phyloP scores from a whole-genome alignment of 768 basidiomycete genomes.

The Filobasidium floriforme region DNA sequence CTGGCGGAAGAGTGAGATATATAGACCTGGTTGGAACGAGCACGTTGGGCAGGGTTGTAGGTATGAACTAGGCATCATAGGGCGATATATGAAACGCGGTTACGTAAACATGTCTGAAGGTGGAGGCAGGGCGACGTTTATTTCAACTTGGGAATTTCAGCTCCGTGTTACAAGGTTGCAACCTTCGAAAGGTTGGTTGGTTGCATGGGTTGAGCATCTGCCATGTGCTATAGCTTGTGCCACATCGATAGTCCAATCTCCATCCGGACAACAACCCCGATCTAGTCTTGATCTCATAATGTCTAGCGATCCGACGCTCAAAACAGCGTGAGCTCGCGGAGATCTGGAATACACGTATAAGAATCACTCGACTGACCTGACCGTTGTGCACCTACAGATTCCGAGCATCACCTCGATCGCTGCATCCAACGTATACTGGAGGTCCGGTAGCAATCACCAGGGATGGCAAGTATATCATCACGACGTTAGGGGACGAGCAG shows the following conservation, averaged over 20 bases:
- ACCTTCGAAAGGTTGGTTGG: too few species aligned
- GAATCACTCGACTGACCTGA: too few species aligned
- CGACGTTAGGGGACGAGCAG: conserved; percentile 72
- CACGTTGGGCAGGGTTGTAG: conserved; percentile 17
- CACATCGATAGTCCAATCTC: background rate
- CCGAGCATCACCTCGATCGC: conserved; percentile 40
- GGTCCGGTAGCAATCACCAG: conserved; percentile 73
- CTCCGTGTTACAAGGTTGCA: too few species aligned
- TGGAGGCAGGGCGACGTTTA: too few species aligned
- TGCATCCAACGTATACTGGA: conserved; percentile 71
- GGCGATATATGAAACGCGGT: too few species aligned
- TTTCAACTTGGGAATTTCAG: too few species aligned
- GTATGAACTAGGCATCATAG: conserved; percentile 22
- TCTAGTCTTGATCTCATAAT: background rate
- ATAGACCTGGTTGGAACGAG: conserved; percentile 7
- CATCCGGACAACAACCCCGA: background rate
- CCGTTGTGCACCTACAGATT: conserved; percentile 18
- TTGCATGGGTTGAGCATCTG: too few species aligned
- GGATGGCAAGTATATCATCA: conserved; percentile 72
- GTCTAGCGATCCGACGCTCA: background rate
- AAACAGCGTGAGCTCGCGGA: background rate
- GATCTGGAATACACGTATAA: too few species aligned
- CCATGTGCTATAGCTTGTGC: too few species aligned
- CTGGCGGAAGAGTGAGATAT: conserved; percentile 8
- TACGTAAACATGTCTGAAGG: too few species aligned